Evolutionary conservation across 2,329 filamentous ascomycete species (phyloP).

Genomic region (Didymella lethalis): DNA sequence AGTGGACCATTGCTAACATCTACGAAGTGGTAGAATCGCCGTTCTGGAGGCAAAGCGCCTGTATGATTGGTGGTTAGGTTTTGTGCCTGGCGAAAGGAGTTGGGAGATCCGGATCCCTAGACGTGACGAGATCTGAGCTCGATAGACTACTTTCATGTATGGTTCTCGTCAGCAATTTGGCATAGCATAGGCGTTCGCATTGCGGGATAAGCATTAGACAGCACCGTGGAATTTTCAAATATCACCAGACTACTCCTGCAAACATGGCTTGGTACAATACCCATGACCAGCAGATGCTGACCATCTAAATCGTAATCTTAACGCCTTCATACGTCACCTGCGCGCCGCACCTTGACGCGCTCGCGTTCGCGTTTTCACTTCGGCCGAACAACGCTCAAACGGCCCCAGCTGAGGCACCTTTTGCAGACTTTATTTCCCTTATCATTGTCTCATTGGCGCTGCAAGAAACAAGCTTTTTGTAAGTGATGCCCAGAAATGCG

Average conservation of each 20-base stretch:
- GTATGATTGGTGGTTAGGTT: slow-evolving; percentile 70
- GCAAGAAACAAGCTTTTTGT: slow-evolving; percentile 15
- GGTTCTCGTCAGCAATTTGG: background rate
- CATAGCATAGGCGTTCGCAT: background rate
- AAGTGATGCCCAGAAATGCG: slow-evolving; percentile 19
- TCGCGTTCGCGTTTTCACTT: slow-evolving; percentile 1
- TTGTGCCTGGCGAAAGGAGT: slow-evolving; percentile 63
- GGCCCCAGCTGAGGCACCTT: background rate
- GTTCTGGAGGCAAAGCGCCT: slow-evolving; percentile 62
- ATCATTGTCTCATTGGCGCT: slow-evolving; percentile 3
- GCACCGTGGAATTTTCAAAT: background rate
- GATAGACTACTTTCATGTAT: background rate
- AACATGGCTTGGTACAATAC: background rate
- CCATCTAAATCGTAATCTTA: background rate
- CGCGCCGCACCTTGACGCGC: background rate
- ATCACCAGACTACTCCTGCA: background rate
- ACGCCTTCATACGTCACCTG: slow-evolving; percentile 9
- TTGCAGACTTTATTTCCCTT: slow-evolving; percentile 5
- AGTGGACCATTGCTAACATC: slow-evolving; percentile 19
- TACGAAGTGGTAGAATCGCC: slow-evolving; percentile 59
- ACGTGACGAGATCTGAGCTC: slow-evolving; percentile 38
- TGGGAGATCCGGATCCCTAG: slow-evolving; percentile 60
- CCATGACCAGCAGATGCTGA: background rate
- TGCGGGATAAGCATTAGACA: background rate
- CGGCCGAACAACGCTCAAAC: slow-evolving; percentile 8